Base-by-base conservation (phyloP, 2,329 filamentous ascomycete species). In the Thelonectria blattea region DNA sequence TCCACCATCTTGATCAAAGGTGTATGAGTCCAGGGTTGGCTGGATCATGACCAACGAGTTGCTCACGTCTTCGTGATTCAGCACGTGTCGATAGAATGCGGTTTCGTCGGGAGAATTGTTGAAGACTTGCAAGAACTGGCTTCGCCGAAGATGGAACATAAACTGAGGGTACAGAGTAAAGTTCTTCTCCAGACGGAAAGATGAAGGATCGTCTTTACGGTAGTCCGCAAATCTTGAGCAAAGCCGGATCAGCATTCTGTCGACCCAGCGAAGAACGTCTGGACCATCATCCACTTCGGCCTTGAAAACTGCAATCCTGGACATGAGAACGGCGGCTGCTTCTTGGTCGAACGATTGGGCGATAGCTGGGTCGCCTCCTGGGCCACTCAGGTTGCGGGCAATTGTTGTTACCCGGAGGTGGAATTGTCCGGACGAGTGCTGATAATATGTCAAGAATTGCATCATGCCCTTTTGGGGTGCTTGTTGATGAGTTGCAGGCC, bases 91-190 rank as follows among this genome's bases (percentile, higher is more conserved):
- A 75, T 98, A 97, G 79, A 99, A 99, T n/a, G 95, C 95, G 22
- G 95, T 99, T 79, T 99, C 95, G 71, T 99, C 95, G 8, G 95
- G 95, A 0, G 94, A 98, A 78, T 98, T 99, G 83, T 99, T 99
- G 86, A 99, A 99, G 58, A 99, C 93, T 74, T 99, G 95, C 66
- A 99, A 79, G 82, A 99, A 99, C 77, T 98, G 95, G 78, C 93
- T 97, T 77, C 95, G 88, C 70, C 95, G 91, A 62, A 99, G 85
- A 77, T 99, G 95, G 84, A 99, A 99, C 95, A 99, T 99, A 80
- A 99, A 99, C 75, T 99, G 95, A 24, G 95, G 95, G 74, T 99
- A 99, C 15, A 99, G 85, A 0, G 94, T 98, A 74, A 99, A 99
- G 82, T 99, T 99, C 87, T 97, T 97, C 78, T 99, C 95, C 64